Base-by-base conservation (phyloP, 768 basidiomycete species). In the Psilocybe azurescens region DNA sequence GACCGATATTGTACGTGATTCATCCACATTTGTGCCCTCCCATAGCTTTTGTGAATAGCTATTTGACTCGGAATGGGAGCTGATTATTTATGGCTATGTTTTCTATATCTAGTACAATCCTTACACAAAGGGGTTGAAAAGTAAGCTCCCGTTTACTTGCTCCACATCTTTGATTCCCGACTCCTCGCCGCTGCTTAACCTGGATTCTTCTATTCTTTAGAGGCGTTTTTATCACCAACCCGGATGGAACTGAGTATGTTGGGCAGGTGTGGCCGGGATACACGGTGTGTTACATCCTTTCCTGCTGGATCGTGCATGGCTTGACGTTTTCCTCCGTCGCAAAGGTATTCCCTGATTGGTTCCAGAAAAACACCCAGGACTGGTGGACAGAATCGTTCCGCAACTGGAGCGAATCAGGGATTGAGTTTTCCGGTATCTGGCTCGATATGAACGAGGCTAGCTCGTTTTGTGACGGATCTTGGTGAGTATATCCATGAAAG, bases 191-290 rank as follows among this genome's bases (percentile, higher is more conserved):
- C 53, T 56, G 24, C 24, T 46, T 58, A 29, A 39, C 49, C 54
- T 58, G 55, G 53, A 33, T 39, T 58, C 48, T 55, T 62, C 50
- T 51, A 18, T 41, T 60, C 44, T 54, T 20, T 62, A 89, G 89
- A n/a, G 82, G 85, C 52, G 82, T 86, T 0, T 93, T 88, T 72
- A 83, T 94, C 54, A 91, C 86, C 66, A 92, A 93, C 70, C 88
- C 87, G 0, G 88, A 93, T 67, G 87, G 86, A 0, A 82, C 86
- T 39, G 82, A 88, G 67, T 93, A 89, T 71, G 70, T 91, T 1
- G 92, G 92, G 10, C 81, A 87, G 69, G 90, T 91, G 8, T 93
- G 89, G 90, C 90, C 91, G 14, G 89, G 91, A 24, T 88, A 85
- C 73, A 88, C 89, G 6, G 89, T 86, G 38, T 46, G 70, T 68